Evolutionary conservation across 2,329 filamentous ascomycete species (phyloP).

Genomic region (Ceratocystis colombiana): DNA sequence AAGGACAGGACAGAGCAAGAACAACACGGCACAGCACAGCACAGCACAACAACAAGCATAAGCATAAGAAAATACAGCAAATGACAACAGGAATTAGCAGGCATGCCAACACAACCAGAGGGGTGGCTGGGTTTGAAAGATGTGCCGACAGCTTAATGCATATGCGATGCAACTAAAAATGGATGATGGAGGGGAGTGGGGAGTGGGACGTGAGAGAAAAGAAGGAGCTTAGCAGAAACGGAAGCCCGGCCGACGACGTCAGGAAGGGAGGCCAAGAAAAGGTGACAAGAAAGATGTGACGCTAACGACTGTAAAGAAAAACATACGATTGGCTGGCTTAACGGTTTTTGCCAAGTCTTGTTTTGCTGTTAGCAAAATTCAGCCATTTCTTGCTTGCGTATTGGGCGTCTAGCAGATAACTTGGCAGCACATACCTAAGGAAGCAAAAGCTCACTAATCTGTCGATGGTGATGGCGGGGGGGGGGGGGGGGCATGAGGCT

Average conservation of each 20-base stretch:
- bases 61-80: background rate
- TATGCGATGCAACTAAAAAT: constrained; percentile 14
- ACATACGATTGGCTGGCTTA: constrained; percentile 4
- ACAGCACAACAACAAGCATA: background rate
- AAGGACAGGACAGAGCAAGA: background rate
- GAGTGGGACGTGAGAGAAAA: background rate
- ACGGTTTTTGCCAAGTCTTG: background rate
- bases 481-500: background rate
- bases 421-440: too few relatives aligned
- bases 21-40: background rate
- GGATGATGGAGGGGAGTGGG: background rate
- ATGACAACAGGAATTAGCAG: background rate
- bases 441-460: background rate
- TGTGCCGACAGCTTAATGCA: constrained; percentile 10
- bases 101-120: background rate
- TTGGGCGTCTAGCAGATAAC: background rate
- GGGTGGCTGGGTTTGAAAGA: constrained; percentile 4
- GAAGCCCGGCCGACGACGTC: background rate
- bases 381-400: background rate
- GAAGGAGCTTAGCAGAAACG: background rate
- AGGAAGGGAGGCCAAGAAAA: constrained; percentile 6
- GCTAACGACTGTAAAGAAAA: background rate
- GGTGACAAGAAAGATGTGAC: background rate
- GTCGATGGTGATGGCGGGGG: background rate
- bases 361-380: background rate